Conservation (phyloP, 768 basidiomycete genomes). For the Peribolospora baueri region DNA sequence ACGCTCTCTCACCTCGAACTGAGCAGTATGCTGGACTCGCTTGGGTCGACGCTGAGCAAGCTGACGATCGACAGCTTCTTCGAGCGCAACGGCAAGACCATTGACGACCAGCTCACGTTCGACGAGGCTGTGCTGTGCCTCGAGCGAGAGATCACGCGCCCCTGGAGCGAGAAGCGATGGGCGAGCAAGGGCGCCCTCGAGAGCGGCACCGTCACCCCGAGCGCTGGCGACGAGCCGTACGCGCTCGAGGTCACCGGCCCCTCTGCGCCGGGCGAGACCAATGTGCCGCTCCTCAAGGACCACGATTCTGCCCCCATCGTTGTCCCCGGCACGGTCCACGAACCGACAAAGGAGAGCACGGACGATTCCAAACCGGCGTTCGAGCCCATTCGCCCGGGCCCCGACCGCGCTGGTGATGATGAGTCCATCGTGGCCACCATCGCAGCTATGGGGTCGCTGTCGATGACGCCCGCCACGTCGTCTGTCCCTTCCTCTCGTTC, state of each 20-base stretch:
- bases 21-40: slow-evolving; percentile 84
- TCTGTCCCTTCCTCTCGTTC: not conserved
- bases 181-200: slow-evolving; percentile 27
- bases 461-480: slow-evolving; percentile 5
- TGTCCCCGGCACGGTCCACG: not conserved
- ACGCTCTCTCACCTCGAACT: slow-evolving; percentile 60
- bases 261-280: not conserved
- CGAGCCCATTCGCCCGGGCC: too few species aligned
- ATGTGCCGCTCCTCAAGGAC: not conserved
- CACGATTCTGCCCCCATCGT: not conserved
- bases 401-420: too few species aligned
- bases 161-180: slow-evolving; percentile 42
- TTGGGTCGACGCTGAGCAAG: slow-evolving; percentile 68
- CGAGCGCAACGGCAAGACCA: slow-evolving; percentile 37
- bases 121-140: slow-evolving; percentile 63
- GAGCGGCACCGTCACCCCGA: slow-evolving; percentile 21
- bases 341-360: not conserved
- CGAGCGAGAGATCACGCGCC: slow-evolving; percentile 56
- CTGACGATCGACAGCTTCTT: slow-evolving; percentile 67
- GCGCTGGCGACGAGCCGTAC: slow-evolving; percentile 5
- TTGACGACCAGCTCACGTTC: slow-evolving; percentile 47
- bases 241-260: slow-evolving; percentile 5
- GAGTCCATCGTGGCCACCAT: too few species aligned
- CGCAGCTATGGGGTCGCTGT: too few species aligned
- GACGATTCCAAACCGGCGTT: not conserved